Evolutionary conservation across 352 stramenopile genomes (phyloP), one percentile per base, ranked within the genome.

Genomic region (Phytopythium aichiense): DNA sequence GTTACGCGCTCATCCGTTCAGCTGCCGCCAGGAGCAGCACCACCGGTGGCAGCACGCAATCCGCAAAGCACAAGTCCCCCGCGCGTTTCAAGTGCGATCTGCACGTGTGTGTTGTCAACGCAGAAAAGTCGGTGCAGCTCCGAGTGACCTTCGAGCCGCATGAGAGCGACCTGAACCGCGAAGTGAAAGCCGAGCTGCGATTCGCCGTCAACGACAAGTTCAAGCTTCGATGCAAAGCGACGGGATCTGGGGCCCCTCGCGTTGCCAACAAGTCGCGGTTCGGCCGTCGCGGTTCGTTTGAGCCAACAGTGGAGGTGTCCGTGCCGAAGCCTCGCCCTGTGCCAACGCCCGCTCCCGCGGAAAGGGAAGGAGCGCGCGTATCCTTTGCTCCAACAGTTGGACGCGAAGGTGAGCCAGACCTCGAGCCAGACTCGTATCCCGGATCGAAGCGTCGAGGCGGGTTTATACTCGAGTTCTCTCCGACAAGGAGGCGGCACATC

Each of bases 1-100:
- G 84, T 9, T 88, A 85, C 64, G 22, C 63, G 3, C 66, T 91
- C 20, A 50, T 70, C n/a, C 69, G 40, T 11, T 64, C 49, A 15
- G 1, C 52, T 7, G 33, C 7, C 15, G 46, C 53, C 46, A 30
- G 61, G 56, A 49, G 40, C 9, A 40, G 28, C 30, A 61, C 38
- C 42, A 46, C 63, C 1, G 48, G 55, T 31, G 28, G 28, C 28
- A 31, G 28, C 25, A 15, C 31, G 1, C 46, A 61, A 22, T 33
- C 59, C 28, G 63, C 69, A 8, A 53, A 63, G 46, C 67, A 61
- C 6, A 74, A 72, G 40, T 49, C 46, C 2, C 45, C 22, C 6
- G 20, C 55, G 33, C 74, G 83, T 7, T 90, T 92, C 63, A 88
- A 84, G 49, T 92, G 83, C 59, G 83, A 92, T 52, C 37, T 92